Evolutionary conservation across 164 flowering plant genomes (phyloP).

Genomic region (Chloranthus sessilifolius): DNA sequence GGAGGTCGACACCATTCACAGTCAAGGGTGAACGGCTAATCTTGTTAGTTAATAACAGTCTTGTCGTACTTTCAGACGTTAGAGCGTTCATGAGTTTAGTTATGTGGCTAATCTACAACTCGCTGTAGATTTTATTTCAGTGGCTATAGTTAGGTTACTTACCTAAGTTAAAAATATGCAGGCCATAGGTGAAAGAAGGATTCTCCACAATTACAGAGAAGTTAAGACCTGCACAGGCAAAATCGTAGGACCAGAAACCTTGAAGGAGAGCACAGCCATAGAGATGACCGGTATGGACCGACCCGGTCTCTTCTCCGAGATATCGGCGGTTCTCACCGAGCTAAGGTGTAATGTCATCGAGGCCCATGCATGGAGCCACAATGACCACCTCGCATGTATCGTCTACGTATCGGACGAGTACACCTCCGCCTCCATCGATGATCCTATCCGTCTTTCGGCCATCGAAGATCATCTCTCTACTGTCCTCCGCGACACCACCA

Average conservation of each 20-base stretch:
- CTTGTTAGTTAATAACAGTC: too few species aligned
- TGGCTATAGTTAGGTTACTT: not conserved
- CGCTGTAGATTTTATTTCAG: not conserved
- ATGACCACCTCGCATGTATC: conserved; percentile 54
- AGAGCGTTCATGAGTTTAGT: too few species aligned
- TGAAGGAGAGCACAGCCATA: conserved; percentile 45
- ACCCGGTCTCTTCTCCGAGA: conserved; percentile 79
- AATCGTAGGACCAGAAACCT: conserved; percentile 3
- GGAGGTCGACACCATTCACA: too few species aligned
- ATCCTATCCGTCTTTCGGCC: conserved; percentile 42
- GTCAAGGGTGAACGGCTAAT: too few species aligned
- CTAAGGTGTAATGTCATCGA: conserved; percentile 59
- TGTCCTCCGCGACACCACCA: conserved; percentile 36
- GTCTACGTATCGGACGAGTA: conserved; percentile 49
- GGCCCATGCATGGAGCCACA: conserved; percentile 88
- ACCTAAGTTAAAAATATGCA: conserved; percentile 17
- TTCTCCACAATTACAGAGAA: conserved; percentile 9
- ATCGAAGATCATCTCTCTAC: conserved; percentile 55
- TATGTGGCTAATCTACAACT: too few species aligned
- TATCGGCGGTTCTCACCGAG: conserved; percentile 62
- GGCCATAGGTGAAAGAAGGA: conserved; percentile 40
- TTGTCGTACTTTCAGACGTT: too few species aligned
- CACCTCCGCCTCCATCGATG: conserved; percentile 34
- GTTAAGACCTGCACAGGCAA: conserved; percentile 10
- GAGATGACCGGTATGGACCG: conserved; percentile 59